Evolutionary conservation across 2,329 filamentous ascomycete genomes (phyloP), one percentile per base, ranked within the genome.

Genomic region (Sporothrix brasiliensis): DNA sequence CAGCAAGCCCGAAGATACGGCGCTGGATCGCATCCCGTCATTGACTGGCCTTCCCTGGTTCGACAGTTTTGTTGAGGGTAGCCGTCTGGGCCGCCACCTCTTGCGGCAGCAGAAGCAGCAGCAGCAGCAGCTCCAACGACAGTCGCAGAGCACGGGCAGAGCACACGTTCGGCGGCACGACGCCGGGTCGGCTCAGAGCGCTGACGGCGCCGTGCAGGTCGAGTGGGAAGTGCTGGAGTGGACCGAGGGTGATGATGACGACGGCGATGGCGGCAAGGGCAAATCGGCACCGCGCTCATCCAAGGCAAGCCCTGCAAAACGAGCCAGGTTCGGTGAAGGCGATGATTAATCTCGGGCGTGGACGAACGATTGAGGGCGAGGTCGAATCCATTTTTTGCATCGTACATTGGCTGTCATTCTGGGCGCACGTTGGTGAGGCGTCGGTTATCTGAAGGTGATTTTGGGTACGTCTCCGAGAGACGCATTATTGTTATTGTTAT

Each of bases 161-260:
- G 9, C 47, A 24, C 79, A 79, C 61, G 41, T 70, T 30, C 69
- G 53, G 24, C 72, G 69, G 44, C 71, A 74, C 63, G 61, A 70
- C 4, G 34, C 49, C 41, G 71, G 69, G 2, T 41, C 61, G 39
- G 68, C 72, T 1, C 77, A 78, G 67, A 89, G 86, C 67, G 80
- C 81, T n/a, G 88, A 92, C 77, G 90, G 90, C 19, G 84, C 82
- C 39, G 86, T 89, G 50, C 87, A 83, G 58, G 85, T 95, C 13
- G 90, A 95, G 77, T 97, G 92, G 92, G 93, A 97, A 79, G 85
- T 97, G 73, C 84, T 90, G 52, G 93, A 97, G 80, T 94, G 87
- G 84, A 86, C 83, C 61, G 84, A 83, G 68, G 83, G 81, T 10
- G 77, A 78, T 54, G 74, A 77, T 10, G 52, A 30, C 4, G 30